Evolutionary conservation across 1,284 basidiomycete species (phyloP), one percentile per base, ranked within the genome.

Genomic region (Puccinia sorghi): DNA sequence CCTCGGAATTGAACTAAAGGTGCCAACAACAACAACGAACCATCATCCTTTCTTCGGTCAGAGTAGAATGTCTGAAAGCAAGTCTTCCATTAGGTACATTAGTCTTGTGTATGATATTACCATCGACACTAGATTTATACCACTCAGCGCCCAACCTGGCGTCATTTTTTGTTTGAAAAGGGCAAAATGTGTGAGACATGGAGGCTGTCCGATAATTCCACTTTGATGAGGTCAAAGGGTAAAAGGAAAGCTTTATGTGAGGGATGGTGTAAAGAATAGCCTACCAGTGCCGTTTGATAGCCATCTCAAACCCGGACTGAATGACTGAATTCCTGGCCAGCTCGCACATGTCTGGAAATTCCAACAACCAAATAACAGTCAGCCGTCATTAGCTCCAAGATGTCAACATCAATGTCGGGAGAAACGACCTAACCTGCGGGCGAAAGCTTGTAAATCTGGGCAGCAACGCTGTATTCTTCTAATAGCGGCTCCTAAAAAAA

Each of bases 251-350:
- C 32, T 32, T 2, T 4, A 32, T 32, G 32, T 32, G 32, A 52
- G 48, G 9, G 17, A 81, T 76, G 43, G n/a, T 11, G 39, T 20
- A 52, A n/a, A 43, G 48, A 4, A 32, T 32, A 1, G 96, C 84
- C 25, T 83, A 80, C 84, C 97, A 99, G 85, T 97, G 97, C 17
- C 94, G 90, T 86, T 99, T 99, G 83, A 98, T 86, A 85, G 97
- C 92, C 94, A 98, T 98, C 86, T 99, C 97, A 85, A 98, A 99
- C 0, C 97, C 97, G 81, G 92, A 94, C 85, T 99, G 97, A 73
- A 94, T 87, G 48, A 98, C 96, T 1, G 93, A 95, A 86, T 98
- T 99, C 64, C 96, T 90, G 22, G 97, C 96, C 37, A 99, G 88
- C 86, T 99, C 96, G 64, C 88, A 89, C 88, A 89, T 89, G 82